Base-by-base conservation (phyloP, 306 rosid genomes). In the Pachyrhizus erosus region DNA sequence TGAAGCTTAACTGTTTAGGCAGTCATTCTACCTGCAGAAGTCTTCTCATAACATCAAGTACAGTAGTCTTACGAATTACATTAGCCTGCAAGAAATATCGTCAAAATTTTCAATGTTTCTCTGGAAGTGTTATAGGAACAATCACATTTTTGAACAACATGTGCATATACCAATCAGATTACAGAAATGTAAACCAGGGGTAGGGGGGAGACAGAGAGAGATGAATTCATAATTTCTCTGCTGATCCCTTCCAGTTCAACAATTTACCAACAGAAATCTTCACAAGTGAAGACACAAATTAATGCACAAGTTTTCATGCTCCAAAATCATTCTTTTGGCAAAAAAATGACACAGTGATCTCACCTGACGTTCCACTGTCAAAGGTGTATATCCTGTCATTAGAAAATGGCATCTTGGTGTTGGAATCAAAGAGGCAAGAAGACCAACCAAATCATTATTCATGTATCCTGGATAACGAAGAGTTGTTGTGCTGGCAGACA, bases 361-460 rank as follows among this genome's bases (percentile, higher is more conserved):
- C 84, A 96, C 99, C 94, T 96, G 99, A 29, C 97, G 97, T 84
- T 96, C 99, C 29, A 96, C 99, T 55, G 99, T 96, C 83, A 96
- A 91, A 13, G 99, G 98, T 1, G 99, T 96, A 86, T 96, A 96
- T 76, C 99, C 99, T 45, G 99, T 96, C 99, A 96, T 96, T 76
- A 96, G 96, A 88, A 96, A 96, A 84, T 96, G 99, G 84, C 99
- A 96, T 90, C 98, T 89, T 72, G 99, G 98, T 57, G 99, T 96
- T 45, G 98, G 98, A 89, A 96, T 96, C 78, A 96, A 84, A 31
- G 99, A 96, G 51, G 99, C 97, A 79, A 96, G 97, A 71, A 96
- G 99, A 81, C 99, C 99, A 83, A 96, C 99, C 89, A 96, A 90
- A 84, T 96, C 98, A 87, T 96, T 96, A 89, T 96, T 96, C 99